phyloP scores from a whole-genome alignment of 768 basidiomycete genomes.

The Tricholoma matsutake region DNA sequence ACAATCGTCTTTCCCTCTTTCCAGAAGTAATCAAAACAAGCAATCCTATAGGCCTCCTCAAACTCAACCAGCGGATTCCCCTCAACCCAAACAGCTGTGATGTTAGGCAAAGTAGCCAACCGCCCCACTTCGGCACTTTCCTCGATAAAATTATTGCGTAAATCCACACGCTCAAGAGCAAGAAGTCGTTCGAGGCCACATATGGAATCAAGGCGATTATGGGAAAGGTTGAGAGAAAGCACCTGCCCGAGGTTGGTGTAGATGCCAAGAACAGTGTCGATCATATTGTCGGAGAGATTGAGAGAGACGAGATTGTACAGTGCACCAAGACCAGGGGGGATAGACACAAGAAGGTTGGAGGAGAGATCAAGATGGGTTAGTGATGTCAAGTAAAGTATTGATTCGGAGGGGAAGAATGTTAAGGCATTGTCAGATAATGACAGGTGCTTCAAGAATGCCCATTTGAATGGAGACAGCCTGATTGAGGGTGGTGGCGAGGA shows the following conservation, averaged over 20 bases:
- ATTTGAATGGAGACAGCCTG: slow-evolving; percentile 57
- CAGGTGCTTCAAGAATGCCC: slow-evolving; percentile 74
- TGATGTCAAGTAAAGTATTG: slow-evolving; percentile 64
- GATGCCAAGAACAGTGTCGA: slow-evolving; percentile 90
- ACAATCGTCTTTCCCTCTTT: slow-evolving; percentile 75
- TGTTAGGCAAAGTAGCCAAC: slow-evolving; percentile 73
- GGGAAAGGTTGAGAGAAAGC: slow-evolving; percentile 72
- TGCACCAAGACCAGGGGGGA: slow-evolving; percentile 72
- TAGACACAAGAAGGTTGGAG: slow-evolving; percentile 84
- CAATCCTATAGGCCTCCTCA: slow-evolving; percentile 71
- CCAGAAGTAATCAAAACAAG: slow-evolving; percentile 82
- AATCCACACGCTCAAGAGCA: slow-evolving; percentile 81
- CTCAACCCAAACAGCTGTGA: slow-evolving; percentile 77
- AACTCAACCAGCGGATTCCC: slow-evolving; percentile 79
- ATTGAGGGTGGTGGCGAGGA: slow-evolving; percentile 29
- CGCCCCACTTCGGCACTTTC: slow-evolving; percentile 86
- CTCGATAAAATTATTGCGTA: slow-evolving; percentile 74
- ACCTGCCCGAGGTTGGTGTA: slow-evolving; percentile 79
- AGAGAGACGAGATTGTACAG: slow-evolving; percentile 85
- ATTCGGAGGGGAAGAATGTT: slow-evolving; percentile 72
- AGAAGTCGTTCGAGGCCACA: slow-evolving; percentile 90
- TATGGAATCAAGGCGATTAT: slow-evolving; percentile 91
- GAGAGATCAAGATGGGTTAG: slow-evolving; percentile 86
- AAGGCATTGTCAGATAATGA: slow-evolving; percentile 78
- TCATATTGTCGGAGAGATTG: slow-evolving; percentile 96